These are phyloP conservation scores for Trichosporon sp. DNA, from an alignment of 1,284 basidiomycete genomes.

Conservation along the genomic window DNA sequence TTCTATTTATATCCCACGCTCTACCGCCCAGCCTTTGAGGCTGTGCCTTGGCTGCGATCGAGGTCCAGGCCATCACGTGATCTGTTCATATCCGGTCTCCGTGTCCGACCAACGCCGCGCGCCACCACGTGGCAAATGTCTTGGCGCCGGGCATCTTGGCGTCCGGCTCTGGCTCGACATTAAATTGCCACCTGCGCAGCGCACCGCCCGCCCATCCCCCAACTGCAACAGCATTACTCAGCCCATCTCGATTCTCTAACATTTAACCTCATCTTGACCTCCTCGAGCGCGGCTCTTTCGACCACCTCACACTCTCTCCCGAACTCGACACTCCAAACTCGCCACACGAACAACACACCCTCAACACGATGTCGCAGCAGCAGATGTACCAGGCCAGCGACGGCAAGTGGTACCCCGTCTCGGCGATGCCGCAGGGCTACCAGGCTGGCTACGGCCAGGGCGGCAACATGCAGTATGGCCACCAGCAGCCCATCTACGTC, in stretches of 20 bases:
- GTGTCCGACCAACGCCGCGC: background rate
- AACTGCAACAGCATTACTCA: too few relatives aligned
- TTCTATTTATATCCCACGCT: background rate
- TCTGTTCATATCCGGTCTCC: background rate
- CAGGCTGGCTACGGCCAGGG: background rate
- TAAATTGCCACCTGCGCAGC: background rate
- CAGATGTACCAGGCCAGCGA: constrained; percentile 21
- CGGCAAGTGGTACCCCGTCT: constrained; percentile 21
- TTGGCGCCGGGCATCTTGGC: too few relatives aligned
- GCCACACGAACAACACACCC: too few relatives aligned
- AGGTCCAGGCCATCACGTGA: background rate
- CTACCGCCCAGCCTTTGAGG: background rate
- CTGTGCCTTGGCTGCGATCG: background rate
- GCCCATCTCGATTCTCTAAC: background rate
- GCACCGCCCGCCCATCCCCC: background rate
- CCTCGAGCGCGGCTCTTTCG: background rate
- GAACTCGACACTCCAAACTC: background rate
- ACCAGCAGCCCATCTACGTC: constrained; percentile 17
- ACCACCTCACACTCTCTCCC: too few relatives aligned
- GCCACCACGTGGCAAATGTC: background rate
- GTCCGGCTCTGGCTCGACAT: background rate
- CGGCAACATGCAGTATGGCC: constrained; percentile 15
- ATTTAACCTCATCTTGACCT: background rate
- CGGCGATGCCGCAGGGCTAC: constrained; percentile 15
- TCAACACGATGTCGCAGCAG: too few relatives aligned